Evolutionary conservation across 2,329 filamentous ascomycete species (phyloP).

Genomic region (Fusarium agapanthi): DNA sequence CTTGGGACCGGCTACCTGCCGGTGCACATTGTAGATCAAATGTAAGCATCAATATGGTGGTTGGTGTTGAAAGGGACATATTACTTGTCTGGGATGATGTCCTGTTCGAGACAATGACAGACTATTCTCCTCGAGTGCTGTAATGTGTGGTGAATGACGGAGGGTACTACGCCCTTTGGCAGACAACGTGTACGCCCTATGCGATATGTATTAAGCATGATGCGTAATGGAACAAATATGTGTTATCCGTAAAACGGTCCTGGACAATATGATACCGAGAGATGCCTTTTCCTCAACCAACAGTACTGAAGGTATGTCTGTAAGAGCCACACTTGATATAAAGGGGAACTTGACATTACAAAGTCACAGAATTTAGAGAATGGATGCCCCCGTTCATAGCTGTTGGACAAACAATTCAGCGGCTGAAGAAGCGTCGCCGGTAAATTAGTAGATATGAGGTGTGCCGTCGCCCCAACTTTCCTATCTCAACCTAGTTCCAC

Average conservation of each 20-base stretch:
- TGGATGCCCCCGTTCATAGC: neutral
- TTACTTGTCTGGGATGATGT: neutral
- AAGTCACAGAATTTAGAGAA: neutral
- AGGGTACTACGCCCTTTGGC: neutral
- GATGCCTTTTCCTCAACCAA: neutral
- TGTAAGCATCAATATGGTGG: neutral
- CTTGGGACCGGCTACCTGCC: neutral
- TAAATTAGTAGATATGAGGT: neutral
- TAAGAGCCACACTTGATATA: neutral
- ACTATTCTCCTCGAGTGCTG: neutral
- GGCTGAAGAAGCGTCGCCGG: neutral
- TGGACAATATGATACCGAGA: neutral
- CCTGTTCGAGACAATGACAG: neutral
- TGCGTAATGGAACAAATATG: neutral
- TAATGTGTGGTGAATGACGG: neutral
- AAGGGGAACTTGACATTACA: neutral
- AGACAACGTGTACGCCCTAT: neutral
- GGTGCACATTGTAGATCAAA: neutral
- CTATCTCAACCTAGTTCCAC: slow-evolving; percentile 32
- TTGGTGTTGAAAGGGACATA: neutral
- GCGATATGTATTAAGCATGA: neutral
- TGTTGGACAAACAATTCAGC: neutral
- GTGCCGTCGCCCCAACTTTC: slow-evolving; percentile 32
- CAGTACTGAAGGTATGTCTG: neutral
- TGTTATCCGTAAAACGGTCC: neutral